Evolutionary conservation across 345 rosid species (phyloP).

Genomic region (Aethionema arabicum): DNA sequence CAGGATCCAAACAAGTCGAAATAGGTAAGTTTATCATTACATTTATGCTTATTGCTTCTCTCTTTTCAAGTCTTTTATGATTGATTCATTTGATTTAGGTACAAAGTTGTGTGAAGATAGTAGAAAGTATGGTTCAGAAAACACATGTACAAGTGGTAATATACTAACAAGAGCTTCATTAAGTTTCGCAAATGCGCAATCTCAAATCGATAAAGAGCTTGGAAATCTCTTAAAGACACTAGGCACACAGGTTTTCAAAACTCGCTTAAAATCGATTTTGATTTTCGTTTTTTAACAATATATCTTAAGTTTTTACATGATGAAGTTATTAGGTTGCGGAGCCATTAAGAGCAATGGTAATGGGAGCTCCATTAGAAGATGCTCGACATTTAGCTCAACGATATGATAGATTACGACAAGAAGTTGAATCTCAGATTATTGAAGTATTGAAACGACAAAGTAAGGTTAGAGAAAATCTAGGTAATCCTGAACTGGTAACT

Average conservation of each 20-base stretch:
- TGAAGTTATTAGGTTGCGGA: conserved; percentile 72
- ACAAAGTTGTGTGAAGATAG: conserved; percentile 84
- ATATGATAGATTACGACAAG: conserved; percentile 92
- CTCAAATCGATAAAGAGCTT: conserved; percentile 87
- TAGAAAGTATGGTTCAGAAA: conserved; percentile 80
- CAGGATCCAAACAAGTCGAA: conserved; percentile 89
- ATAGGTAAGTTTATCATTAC: conserved; percentile 52
- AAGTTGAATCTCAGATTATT: conserved; percentile 89
- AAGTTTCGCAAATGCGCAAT: conserved; percentile 61
- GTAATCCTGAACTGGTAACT: conserved; percentile 60
- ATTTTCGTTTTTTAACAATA: not conserved
- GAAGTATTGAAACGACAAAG: conserved; percentile 88
- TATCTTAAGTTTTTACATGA: conserved; percentile 26
- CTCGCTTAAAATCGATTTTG: no score
- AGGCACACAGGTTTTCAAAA: conserved; percentile 74
- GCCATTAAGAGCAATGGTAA: conserved; percentile 91
- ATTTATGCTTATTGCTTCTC: not conserved
- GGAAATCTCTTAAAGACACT: conserved; percentile 78
- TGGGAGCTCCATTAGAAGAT: conserved; percentile 93
- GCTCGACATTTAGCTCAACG: conserved; percentile 97
- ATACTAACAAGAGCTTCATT: conserved; percentile 75
- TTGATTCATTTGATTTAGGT: conserved; percentile 43
- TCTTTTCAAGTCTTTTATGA: not conserved
- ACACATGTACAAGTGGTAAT: conserved; percentile 82
- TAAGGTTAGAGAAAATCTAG: conserved; percentile 67